Evolutionary conservation across 2,329 filamentous ascomycete genomes (phyloP).

Genomic region (Aspergillus pseudonomiae): DNA sequence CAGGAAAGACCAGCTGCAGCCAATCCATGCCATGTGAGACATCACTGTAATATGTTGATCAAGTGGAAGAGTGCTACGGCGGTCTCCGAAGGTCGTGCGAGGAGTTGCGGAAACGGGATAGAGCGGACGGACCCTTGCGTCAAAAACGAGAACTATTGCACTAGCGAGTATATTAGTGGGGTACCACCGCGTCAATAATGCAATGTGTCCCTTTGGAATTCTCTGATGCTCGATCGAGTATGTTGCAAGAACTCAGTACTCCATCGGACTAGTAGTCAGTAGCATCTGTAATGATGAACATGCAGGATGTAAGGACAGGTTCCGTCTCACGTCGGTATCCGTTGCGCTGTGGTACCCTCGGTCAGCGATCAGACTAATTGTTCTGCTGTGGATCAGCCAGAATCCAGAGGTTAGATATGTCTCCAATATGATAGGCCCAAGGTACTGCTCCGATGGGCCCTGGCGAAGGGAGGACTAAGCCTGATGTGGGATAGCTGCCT

Average conservation of each 20-base stretch:
- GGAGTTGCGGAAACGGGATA: not conserved
- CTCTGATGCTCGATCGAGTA: not conserved
- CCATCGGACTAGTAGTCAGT: not conserved
- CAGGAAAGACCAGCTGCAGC: not conserved
- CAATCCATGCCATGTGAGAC: constrained; percentile 1
- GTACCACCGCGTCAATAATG: not conserved
- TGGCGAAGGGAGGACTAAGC: not conserved
- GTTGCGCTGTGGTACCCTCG: too few relatives aligned
- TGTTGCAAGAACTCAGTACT: not conserved
- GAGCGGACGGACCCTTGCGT: not conserved
- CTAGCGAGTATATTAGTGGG: not conserved
- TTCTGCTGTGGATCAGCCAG: not conserved
- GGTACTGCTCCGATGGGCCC: not conserved
- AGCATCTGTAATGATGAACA: not conserved
- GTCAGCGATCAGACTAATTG: too few relatives aligned
- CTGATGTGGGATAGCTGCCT: not conserved
- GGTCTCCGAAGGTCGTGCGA: not conserved
- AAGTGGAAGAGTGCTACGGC: not conserved
- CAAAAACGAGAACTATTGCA: not conserved
- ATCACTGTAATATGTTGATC: not conserved
- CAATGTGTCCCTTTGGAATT: not conserved
- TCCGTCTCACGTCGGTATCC: not conserved
- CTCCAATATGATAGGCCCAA: not conserved
- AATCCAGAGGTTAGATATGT: not conserved
- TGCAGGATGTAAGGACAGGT: not conserved